Evolutionary conservation across 495 filamentous ascomycete genomes (phyloP).

Genomic region (Chaetomium fimeti): DNA sequence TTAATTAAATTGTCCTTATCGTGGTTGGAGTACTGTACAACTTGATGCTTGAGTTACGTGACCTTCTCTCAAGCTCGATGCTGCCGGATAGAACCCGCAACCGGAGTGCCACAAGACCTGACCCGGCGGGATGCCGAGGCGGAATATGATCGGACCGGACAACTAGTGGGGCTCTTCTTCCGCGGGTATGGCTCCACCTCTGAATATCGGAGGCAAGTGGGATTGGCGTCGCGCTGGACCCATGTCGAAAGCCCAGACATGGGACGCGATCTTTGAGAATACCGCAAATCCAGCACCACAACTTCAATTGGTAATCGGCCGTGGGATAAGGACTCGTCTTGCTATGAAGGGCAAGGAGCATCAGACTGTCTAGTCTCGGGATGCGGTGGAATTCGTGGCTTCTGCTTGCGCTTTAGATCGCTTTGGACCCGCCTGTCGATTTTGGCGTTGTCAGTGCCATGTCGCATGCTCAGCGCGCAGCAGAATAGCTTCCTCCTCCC

Average conservation of each 20-base stretch:
- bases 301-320: slow-evolving; percentile 6
- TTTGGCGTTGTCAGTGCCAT: slow-evolving; percentile 25
- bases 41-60: neutral
- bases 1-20: too few relatives aligned
- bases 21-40: neutral
- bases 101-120: too few relatives aligned
- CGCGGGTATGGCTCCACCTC: neutral
- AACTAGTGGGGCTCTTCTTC: neutral
- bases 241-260: slow-evolving; percentile 1
- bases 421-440: slow-evolving; percentile 17
- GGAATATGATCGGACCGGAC: slow-evolving; percentile 12
- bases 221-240: slow-evolving; percentile 7
- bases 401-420: neutral
- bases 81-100: too few relatives aligned
- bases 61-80: too few relatives aligned
- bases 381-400: neutral
- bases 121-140: neutral
- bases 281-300: slow-evolving; percentile 1
- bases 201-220: neutral
- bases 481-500: slow-evolving; percentile 31
- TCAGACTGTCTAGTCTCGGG: neutral
- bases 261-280: slow-evolving; percentile 13
- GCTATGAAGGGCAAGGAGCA: slow-evolving; percentile 13
- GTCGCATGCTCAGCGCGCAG: slow-evolving; percentile 27
- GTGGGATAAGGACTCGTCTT: neutral